Base-by-base conservation (phyloP, 2,329 filamentous ascomycete genomes). In the Botrytis squamosa region DNA sequence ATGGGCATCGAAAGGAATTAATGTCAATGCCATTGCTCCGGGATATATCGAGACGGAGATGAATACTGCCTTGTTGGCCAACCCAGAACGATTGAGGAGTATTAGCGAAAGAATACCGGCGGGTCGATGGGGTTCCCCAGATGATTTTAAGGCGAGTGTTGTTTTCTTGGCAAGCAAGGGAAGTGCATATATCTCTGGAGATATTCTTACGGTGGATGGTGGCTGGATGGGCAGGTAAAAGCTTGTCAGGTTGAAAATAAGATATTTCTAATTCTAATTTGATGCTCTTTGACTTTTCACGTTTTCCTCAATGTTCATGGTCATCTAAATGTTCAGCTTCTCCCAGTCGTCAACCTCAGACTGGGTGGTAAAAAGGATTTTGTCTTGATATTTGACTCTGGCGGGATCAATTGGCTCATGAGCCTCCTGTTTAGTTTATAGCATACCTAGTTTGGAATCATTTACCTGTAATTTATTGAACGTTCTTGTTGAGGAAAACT, bases 31-130 rank as follows among this genome's bases (percentile, higher is more conserved):
- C 12, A 93, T 97, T 80, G 94, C 94, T 3, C 94, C 94, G 0
- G 94, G 94, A 0, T 97, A 97, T 82, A 93, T 97, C 78, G 92
- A 89, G 68, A 97, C 94, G n/a, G 94, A 97, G 75, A 97, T 97
- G 95, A 98, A 97, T 82, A 88, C 87, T 77, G 94, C 94, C 4
- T 83, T 98, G 80, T 88, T 97, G 62, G 88, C 90, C 69, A 90
- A 97, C 82, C 83, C 88, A 79, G 88, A 87, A 77, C 85, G 94
- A 52, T 87, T 92, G 75, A 88, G 86, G 76, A 91, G 91, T 79
- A 97, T 97, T 78, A 87, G 92, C 80, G 90, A 89, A 49, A 85
- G 94, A 73, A 97, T 97, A 79, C 94, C 94, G 0, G 93, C 93
- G 0, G 94, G 92, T 0, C 85, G 93, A 77, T 97, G 94, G 94